Evolutionary conservation across 1,139 yeast species (phyloP), one percentile per base, ranked within the genome.

Genomic region (Candida smagusa): DNA sequence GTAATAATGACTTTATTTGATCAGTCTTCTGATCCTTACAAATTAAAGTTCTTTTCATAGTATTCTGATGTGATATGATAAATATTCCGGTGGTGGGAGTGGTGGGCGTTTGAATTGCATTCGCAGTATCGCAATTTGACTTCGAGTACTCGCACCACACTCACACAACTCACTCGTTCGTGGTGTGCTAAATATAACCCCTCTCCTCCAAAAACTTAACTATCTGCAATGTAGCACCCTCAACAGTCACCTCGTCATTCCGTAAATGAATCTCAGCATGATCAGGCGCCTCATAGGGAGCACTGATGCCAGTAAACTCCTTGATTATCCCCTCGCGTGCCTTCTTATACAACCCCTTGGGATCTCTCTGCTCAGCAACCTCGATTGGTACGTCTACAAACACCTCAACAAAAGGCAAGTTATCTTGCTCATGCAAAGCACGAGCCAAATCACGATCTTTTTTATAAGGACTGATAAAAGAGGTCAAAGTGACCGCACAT

Each of bases 341-440:
- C 74, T 90, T 90, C 66, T 89, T 88, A 71, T 90, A 90, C 50
- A 90, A 73, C 7, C 97, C 97, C 72, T 90, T 90, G 46, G 97
- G 97, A 63, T 90, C 97, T 65, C 97, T 85, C 63, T 86, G 77
- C 69, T 90, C 97, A 37, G 97, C 97, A 43, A 89, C 88, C 52
- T 83, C 89, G 37, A 90, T 73, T 25, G 97, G 97, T 34, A 88
- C 96, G 59, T 90, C 96, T 33, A 90, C 89, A 50, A 67, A 88
- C 8, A 90, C 95, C 68, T 90, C 97, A 40, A 90, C 76, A 53
- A 90, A 90, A 37, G 95, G 92, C 48, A 90, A 69, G 30, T 75
- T 74, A 47, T 83, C 81, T 47, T 81, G 79, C 45, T 75, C 78
- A 61, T 90, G 97, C 50, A 89, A 70, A 58, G 82, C 81, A 57